A percentile compares a stretch with the other conserved stretches of the same genome.
These are phyloP conservation scores for Telopea speciosissima DNA, from an alignment of 177 flowering plant genomes.

Conservation along the genomic window DNA sequence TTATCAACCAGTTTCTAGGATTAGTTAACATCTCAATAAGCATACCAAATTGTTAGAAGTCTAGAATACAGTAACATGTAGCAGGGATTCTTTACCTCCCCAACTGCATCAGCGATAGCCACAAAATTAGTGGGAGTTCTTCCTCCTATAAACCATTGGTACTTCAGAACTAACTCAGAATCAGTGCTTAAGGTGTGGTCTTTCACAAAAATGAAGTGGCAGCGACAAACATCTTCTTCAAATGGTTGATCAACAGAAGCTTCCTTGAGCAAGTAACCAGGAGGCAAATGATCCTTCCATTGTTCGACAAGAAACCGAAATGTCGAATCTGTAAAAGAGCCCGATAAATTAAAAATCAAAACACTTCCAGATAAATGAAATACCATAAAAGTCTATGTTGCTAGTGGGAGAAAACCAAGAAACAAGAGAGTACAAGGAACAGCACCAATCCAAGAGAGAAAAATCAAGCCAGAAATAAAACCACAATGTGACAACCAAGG, in stretches of 20 bases:
- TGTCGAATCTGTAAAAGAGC: constrained; percentile 60
- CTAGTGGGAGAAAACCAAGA: background rate
- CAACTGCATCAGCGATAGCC: constrained; percentile 57
- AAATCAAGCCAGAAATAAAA: background rate
- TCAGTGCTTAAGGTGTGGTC: constrained; percentile 40
- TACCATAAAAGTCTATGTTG: no score
- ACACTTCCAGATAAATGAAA: background rate
- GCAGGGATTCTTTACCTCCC: constrained; percentile 47
- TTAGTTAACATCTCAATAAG: background rate
- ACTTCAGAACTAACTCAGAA: constrained; percentile 53
- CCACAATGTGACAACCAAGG: background rate
- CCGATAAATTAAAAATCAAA: background rate
- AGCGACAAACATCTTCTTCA: constrained; percentile 86
- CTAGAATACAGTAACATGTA: background rate
- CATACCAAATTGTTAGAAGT: background rate
- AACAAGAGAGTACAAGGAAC: background rate
- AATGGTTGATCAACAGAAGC: constrained; percentile 76
- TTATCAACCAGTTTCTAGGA: constrained; percentile 12
- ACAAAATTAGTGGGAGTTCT: constrained; percentile 59
- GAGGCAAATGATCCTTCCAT: constrained; percentile 84
- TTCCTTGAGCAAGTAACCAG: constrained; percentile 68
- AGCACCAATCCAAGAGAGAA: background rate
- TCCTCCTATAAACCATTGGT: constrained; percentile 86
- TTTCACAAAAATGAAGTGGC: constrained; percentile 66
- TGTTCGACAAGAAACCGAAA: constrained; percentile 66